phyloP scores from a whole-genome alignment of 2,329 filamentous ascomycete species.

The Fusarium sp. region DNA sequence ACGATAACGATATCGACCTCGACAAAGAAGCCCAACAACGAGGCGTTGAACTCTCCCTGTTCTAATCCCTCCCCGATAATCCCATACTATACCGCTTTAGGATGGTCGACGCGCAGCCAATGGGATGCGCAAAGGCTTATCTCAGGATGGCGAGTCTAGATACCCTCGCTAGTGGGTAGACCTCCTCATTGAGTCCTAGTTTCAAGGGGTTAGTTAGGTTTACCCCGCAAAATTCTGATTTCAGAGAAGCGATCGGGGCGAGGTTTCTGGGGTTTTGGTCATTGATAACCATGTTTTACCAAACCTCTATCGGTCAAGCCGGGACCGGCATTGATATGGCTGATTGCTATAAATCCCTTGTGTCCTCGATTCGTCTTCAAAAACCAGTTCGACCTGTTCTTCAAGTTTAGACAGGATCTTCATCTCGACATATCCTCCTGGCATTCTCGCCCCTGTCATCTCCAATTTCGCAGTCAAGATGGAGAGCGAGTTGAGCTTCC shows the following conservation, averaged over 20 bases:
- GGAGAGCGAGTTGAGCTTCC: constrained; percentile 18
- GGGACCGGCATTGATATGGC: neutral
- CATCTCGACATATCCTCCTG: neutral
- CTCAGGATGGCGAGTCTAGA: neutral
- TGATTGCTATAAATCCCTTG: neutral
- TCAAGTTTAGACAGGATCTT: neutral
- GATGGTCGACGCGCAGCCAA: constrained; percentile 25
- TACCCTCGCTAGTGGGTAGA: constrained; percentile 5
- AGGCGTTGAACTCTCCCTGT: constrained; percentile 36
- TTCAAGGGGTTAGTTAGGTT: neutral
- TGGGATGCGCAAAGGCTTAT: neutral
- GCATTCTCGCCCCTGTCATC: neutral
- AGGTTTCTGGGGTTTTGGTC: neutral
- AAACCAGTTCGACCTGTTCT: neutral
- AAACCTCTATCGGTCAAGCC: neutral
- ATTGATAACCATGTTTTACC: neutral
- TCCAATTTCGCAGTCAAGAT: neutral
- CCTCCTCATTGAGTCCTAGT: constrained; percentile 4
- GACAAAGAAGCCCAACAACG: constrained; percentile 26
- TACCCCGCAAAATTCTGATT: constrained; percentile 2
- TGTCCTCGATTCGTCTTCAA: neutral
- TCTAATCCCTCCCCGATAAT: constrained; percentile 8
- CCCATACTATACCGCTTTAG: neutral
- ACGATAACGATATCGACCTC: constrained; percentile 32
- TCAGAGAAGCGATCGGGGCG: neutral